Evolutionary conservation across 306 rosid species (phyloP).

Genomic region (Senna tora): DNA sequence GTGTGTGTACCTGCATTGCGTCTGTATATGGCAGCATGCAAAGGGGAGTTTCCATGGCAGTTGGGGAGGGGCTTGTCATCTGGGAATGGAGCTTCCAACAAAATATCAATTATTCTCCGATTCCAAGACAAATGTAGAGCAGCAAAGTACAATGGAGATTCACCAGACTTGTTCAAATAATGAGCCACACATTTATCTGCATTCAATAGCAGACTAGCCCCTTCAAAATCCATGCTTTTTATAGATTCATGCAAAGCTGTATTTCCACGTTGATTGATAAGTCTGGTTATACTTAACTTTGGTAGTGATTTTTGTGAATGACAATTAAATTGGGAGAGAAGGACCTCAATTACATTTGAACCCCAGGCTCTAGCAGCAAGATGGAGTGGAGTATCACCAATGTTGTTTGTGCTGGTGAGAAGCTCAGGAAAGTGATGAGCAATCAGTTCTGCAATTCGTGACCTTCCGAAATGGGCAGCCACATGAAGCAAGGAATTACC

Average conservation of each 20-base stretch:
- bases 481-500: constrained; percentile 40
- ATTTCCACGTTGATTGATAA: not conserved
- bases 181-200: not conserved
- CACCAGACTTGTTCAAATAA: not conserved
- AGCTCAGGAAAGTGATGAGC: not conserved
- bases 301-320: too few species aligned
- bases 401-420: not conserved
- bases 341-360: not conserved
- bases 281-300: not conserved
- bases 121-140: too few species aligned
- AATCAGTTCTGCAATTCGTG: too few species aligned
- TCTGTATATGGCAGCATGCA: not conserved
- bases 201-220: not conserved
- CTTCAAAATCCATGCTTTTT: not conserved
- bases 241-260: not conserved
- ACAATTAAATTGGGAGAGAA: not conserved
- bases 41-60: not conserved
- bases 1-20: too few species aligned
- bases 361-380: constrained; percentile 16
- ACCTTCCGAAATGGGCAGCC: not conserved
- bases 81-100: not conserved
- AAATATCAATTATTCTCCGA: not conserved
- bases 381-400: constrained; percentile 40
- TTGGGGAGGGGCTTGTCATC: not conserved
- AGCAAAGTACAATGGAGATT: not conserved